Percentiles rank a stretch among this genome's conserved stretches.
These are phyloP conservation scores for Phytophthora quininea DNA, from an alignment of 352 stramenopile genomes.

Conservation along the genomic window DNA sequence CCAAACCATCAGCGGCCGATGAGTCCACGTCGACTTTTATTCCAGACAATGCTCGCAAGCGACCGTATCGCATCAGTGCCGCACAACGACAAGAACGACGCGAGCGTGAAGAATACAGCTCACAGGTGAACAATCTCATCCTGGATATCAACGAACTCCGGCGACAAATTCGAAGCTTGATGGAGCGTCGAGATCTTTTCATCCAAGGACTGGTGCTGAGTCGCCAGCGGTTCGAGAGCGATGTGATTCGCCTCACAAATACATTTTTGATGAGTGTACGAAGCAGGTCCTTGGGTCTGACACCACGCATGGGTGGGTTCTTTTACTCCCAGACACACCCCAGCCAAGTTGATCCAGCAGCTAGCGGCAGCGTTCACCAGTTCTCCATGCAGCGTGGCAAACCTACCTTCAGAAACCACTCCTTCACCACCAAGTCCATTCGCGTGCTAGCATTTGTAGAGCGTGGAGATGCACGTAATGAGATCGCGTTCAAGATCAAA, in stretches of 20 bases:
- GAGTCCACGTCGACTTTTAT: not conserved
- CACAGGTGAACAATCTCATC: slow-evolving; percentile 32
- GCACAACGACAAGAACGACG: slow-evolving; percentile 14
- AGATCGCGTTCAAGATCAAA: slow-evolving; percentile 12
- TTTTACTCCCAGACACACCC: slow-evolving; percentile 18
- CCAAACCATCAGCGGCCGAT: slow-evolving; percentile 11
- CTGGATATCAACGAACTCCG: slow-evolving; percentile 40
- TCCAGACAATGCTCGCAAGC: slow-evolving; percentile 8
- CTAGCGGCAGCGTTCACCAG: slow-evolving; percentile 21
- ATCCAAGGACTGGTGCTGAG: slow-evolving; percentile 10
- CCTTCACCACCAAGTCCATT: slow-evolving; percentile 24
- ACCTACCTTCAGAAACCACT: slow-evolving; percentile 25
- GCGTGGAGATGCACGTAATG: not conserved
- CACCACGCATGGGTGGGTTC: slow-evolving; percentile 14
- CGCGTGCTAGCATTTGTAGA: slow-evolving; percentile 20
- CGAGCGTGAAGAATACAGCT: slow-evolving; percentile 19
- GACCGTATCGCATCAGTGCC: slow-evolving; percentile 19
- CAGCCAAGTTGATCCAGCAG: slow-evolving; percentile 9
- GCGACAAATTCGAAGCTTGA: slow-evolving; percentile 26
- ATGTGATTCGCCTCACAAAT: slow-evolving; percentile 21
- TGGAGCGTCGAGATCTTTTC: slow-evolving; percentile 22
- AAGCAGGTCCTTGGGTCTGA: slow-evolving; percentile 7
- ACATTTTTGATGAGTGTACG: slow-evolving; percentile 25
- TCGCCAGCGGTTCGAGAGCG: slow-evolving; percentile 24
- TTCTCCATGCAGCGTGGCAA: slow-evolving; percentile 41